Evolutionary conservation across 306 rosid species (phyloP).

Genomic region (Alnus glutinosa): DNA sequence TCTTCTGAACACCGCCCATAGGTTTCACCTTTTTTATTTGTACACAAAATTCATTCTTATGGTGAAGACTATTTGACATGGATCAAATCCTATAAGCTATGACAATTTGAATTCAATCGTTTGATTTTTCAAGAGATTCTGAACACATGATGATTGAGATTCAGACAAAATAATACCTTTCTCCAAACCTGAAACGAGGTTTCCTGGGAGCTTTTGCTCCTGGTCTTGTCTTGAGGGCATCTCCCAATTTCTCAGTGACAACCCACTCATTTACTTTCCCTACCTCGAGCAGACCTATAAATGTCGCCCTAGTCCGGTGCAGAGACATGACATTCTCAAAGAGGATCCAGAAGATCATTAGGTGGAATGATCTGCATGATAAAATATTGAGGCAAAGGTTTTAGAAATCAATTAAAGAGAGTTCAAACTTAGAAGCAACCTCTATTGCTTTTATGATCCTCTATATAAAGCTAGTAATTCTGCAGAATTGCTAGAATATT

Average conservation of each 20-base stretch:
- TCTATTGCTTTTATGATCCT: not conserved
- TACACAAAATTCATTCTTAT: not conserved
- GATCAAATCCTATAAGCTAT: no score
- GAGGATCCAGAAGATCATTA: slow-evolving; percentile 82
- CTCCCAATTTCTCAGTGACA: slow-evolving; percentile 93
- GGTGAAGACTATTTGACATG: no score
- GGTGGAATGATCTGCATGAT: slow-evolving; percentile 74
- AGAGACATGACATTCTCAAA: slow-evolving; percentile 95
- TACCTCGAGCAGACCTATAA: slow-evolving; percentile 79
- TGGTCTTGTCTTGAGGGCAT: slow-evolving; percentile 68
- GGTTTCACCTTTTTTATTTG: not conserved
- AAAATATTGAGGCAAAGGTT: not conserved
- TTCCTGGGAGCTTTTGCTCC: slow-evolving; percentile 59
- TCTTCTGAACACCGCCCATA: not conserved
- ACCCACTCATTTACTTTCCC: slow-evolving; percentile 93
- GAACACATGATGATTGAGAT: not conserved
- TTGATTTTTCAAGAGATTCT: not conserved
- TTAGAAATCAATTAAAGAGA: not conserved
- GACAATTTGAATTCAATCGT: no score
- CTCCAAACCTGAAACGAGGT: slow-evolving; percentile 52
- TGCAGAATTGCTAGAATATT: not conserved
- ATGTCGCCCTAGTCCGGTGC: slow-evolving; percentile 88
- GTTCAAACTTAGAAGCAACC: not conserved
- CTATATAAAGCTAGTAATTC: not conserved
- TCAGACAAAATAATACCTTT: slow-evolving; percentile 44